Evolutionary conservation across 208 protist species (phyloP), one percentile per base, ranked within the genome.

Genomic region (Leishmania lainsoni): DNA sequence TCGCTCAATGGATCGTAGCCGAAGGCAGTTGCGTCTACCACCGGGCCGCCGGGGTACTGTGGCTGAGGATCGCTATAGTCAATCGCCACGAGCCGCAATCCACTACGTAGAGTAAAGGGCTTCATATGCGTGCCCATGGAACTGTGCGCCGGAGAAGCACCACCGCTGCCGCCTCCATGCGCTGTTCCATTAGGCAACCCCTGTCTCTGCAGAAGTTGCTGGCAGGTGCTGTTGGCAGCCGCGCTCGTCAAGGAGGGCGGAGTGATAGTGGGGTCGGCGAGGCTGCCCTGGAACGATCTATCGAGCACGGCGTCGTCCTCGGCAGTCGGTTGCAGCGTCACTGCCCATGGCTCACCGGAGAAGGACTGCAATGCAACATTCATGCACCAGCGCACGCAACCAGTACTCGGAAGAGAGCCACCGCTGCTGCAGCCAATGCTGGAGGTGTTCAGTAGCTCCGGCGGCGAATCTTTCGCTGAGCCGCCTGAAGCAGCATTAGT

Each of bases 301-400:
- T 79, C 86, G 35, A 83, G 20, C 66, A 78, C 73, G 32, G 70
- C 39, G 42, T 82, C 78, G 58, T 85, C 74, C 71, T 84, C 87
- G 26, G 76, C 81, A 12, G 83, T 58, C 6, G 86, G 84, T 26
- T 83, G 84, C 54, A 94, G 70, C 39, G 77, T 77, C 58, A 96
- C 80, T 0, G 93, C 91, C 93, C 91, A 96, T 56, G 89, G 86
- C 84, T 96, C 93, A 0, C 90, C 91, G 1, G 77, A 76, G 74
- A 96, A 96, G 52, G 91, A 94, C 86, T 95, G 91, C 48, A 96
- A 76, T 0, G 91, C 93, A 22, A 96, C 87, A 69, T 93, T 94
- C 80, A 96, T 87, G 81, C 86, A 93, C 92, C 93, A 96, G 26
- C 85, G 88, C 78, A 91, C 88, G 65, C 89, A 90, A 4, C 89